Evolutionary conservation across 2,329 filamentous ascomycete genomes (phyloP), one percentile per base, ranked within the genome.

Genomic region (Colletotrichum sp.): DNA sequence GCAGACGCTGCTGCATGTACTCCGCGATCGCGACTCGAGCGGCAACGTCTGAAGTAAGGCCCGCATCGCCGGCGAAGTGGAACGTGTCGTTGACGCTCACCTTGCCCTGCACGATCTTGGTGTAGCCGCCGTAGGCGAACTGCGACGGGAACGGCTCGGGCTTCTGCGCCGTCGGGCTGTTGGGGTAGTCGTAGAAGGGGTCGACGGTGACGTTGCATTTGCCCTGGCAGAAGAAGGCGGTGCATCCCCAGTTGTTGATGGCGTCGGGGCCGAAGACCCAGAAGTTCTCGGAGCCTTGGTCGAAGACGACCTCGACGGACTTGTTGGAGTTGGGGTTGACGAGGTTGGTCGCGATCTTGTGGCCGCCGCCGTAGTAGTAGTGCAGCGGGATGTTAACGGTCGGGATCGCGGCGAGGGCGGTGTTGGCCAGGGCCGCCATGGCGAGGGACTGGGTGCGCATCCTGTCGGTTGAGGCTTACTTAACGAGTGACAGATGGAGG

Each of bases 281-380:
- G 71, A 71, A 74, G 67, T 71, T 74, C 71, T 74, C 71, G 34
- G 71, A 74, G 24, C 71, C 71, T 21, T 74, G 71, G 67, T 74
- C 71, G 67, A 74, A 71, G 59, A 74, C 71, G 43, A 71, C 66
- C 71, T 74, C 71, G 60, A 74, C 60, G n/a, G 67, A 64, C 21
- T 48, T 71, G 59, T 65, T 59, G 32, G 66, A 36, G 32, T 21
- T 43, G 15, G 71, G 39, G 71, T 71, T 71, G 12, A 74, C 43
- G 18, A 74, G 67, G 21, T 71, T 71, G 59, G 71, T 74, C 10
- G 71, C 66, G 59, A 74, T 71, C 66, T 71, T 74, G 71, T 74
- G 59, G n/a, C 71, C 71, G 67, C 71, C 59, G 66, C 71, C 71
- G 43, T 74, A 74, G 67, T 74, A 71, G 71, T 74, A 74, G 67